These are phyloP conservation scores for Globisporangium nagaii DNA, from an alignment of 352 stramenopile genomes.

Conservation along the genomic window DNA sequence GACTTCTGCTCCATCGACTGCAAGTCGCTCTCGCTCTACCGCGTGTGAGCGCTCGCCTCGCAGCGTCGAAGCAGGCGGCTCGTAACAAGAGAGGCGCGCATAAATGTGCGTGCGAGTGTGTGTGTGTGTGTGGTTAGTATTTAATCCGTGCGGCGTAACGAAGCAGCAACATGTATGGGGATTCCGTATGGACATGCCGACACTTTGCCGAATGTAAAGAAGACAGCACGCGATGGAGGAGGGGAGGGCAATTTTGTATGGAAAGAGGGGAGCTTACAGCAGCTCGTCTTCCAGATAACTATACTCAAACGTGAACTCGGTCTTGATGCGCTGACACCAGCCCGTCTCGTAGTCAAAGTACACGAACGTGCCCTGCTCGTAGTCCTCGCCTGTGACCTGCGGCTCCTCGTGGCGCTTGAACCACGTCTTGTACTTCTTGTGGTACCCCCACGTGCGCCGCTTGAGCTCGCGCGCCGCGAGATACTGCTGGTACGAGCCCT, in stretches of 20 bases:
- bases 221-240: too few species aligned
- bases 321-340: conserved; percentile 99
- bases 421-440: conserved; percentile 99
- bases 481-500: conserved; percentile 99
- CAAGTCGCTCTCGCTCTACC: conserved; percentile 64
- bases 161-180: too few species aligned
- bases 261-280: too few species aligned
- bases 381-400: conserved; percentile 95
- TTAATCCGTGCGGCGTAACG: too few species aligned
- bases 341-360: conserved; percentile 99
- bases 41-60: too few species aligned
- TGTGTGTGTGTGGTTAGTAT: too few species aligned
- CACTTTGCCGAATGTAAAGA: too few species aligned
- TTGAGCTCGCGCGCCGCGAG: conserved; percentile 97
- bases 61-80: too few species aligned
- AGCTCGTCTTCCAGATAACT: conserved; percentile 94
- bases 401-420: conserved; percentile 98
- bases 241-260: too few species aligned
- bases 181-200: too few species aligned
- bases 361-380: conserved; percentile 99
- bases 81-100: too few species aligned
- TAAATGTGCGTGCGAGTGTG: too few species aligned
- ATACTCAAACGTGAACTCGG: conserved; percentile 99
- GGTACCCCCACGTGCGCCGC: conserved; percentile 98
- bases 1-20: conserved; percentile 74